These are phyloP conservation scores for Fusarium nurragi DNA, from an alignment of 2,329 filamentous ascomycete species.

Conservation along the genomic window DNA sequence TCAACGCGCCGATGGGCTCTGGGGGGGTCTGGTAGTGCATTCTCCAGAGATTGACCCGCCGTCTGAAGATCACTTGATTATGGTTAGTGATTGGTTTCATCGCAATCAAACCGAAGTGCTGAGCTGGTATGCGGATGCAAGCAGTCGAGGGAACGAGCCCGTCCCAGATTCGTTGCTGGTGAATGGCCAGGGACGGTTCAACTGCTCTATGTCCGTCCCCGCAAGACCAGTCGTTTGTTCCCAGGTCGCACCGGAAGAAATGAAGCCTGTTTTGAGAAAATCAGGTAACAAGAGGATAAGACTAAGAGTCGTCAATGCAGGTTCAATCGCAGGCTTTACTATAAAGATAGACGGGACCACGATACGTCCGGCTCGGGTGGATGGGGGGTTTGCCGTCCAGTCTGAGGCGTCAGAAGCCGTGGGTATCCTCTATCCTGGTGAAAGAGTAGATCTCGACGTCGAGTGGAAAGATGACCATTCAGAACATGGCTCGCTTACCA, in stretches of 20 bases:
- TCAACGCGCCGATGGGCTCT: conserved; percentile 1
- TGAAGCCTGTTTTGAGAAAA: neutral
- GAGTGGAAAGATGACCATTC: accelerated
- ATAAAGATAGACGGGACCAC: neutral
- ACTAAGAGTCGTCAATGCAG: neutral
- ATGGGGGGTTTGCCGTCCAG: neutral
- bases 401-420: accelerated
- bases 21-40: neutral
- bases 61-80: neutral
- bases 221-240: neutral
- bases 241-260: accelerated
- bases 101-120: neutral
- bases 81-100: conserved; percentile 7
- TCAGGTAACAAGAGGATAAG: accelerated
- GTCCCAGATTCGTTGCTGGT: conserved; percentile 4
- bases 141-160: conserved; percentile 10
- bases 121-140: conserved; percentile 4
- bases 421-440: neutral
- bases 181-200: neutral
- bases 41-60: accelerated
- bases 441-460: neutral
- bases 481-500: accelerated
- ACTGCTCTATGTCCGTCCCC: conserved; percentile 10
- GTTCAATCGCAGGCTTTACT: neutral
- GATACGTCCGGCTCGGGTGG: neutral